phyloP scores from a whole-genome alignment of 306 rosid species.

The Cicer yamashitae region DNA sequence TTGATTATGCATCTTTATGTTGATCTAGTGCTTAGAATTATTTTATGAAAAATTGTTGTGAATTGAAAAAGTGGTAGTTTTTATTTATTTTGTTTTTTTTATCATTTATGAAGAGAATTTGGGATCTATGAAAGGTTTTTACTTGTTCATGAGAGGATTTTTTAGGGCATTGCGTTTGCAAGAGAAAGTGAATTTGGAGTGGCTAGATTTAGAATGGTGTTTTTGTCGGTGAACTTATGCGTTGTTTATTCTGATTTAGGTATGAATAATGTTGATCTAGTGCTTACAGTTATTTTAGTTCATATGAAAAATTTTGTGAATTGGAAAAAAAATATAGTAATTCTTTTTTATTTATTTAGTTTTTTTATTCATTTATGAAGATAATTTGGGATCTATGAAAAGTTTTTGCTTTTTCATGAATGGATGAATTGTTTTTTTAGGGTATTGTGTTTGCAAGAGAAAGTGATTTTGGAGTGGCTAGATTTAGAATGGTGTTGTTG shows the following conservation, averaged over 20 bases:
- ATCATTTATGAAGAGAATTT: neutral
- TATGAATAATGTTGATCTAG: constrained; percentile 62
- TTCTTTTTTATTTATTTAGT: neutral
- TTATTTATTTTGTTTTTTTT: neutral
- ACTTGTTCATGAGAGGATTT: neutral
- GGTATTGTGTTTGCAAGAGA: neutral
- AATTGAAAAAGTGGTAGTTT: neutral
- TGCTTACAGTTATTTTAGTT: neutral
- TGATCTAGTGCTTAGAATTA: neutral
- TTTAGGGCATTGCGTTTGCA: neutral
- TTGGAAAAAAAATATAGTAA: neutral
- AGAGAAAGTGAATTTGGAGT: neutral
- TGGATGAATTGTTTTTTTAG: neutral
- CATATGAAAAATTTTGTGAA: neutral
- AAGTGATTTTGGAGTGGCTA: neutral
- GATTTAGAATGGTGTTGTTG: constrained; percentile 25
- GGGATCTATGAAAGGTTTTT: neutral
- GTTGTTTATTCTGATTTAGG: constrained; percentile 49
- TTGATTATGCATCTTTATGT: neutral
- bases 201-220: constrained; percentile 22
- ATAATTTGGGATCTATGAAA: neutral
- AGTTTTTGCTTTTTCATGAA: neutral
- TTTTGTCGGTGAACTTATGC: neutral
- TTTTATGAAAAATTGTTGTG: neutral
- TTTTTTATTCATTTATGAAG: neutral